A percentile compares a stretch with the other conserved stretches of the same genome.
Conservation (phyloP, 768 basidiomycete species). For the Clavulina sp. region DNA sequence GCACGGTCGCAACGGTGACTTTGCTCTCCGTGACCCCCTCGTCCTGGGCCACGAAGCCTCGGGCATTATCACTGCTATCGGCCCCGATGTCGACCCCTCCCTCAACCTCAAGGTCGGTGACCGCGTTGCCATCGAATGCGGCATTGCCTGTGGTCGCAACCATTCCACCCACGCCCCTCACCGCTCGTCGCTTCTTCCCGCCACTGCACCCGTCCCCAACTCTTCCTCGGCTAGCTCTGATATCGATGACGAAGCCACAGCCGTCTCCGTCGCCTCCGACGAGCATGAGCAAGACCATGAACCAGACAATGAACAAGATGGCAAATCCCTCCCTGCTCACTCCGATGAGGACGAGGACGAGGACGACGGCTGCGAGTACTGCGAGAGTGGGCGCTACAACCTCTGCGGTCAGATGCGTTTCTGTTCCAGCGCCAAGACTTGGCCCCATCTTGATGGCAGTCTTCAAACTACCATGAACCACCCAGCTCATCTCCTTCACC, state of each 20-base stretch:
- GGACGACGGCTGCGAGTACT: constrained; percentile 34
- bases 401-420: constrained; percentile 84
- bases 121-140: constrained; percentile 86
- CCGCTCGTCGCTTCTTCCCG: neutral
- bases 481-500: constrained; percentile 69
- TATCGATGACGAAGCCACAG: constrained; percentile 1
- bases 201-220: neutral
- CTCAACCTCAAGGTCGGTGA: constrained; percentile 45
- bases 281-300: neutral
- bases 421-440: constrained; percentile 75
- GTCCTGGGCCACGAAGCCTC: constrained; percentile 89
- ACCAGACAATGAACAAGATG: neutral
- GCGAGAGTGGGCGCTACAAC: constrained; percentile 69
- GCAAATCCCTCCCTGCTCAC: neutral
- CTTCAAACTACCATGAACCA: constrained; percentile 80
- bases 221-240: neutral
- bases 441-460: constrained; percentile 86
- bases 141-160: constrained; percentile 60
- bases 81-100: constrained; percentile 40
- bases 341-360: neutral
- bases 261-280: neutral
- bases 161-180: constrained; percentile 15
- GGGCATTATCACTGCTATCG: constrained; percentile 74
- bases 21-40: constrained; percentile 67
- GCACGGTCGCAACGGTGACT: constrained; percentile 84